These are phyloP conservation scores for Lecanicillium sp. DNA, from an alignment of 2,329 filamentous ascomycete genomes.

Conservation along the genomic window DNA sequence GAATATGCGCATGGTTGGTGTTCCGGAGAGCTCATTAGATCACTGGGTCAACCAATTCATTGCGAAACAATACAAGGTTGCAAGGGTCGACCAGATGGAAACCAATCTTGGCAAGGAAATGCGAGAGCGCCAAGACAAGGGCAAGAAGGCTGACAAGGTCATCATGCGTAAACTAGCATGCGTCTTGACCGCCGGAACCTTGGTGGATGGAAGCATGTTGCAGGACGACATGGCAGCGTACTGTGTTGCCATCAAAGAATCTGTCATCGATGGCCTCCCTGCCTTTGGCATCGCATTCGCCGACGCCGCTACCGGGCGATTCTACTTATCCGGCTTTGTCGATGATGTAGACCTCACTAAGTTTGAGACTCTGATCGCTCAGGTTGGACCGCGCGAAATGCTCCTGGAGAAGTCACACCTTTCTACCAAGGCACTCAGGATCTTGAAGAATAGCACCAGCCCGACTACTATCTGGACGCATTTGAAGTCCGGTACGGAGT, in stretches of 20 bases:
- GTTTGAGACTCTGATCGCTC: conserved; percentile 94
- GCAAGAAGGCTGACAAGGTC: conserved; percentile 81
- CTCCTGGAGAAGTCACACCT: conserved; percentile 81
- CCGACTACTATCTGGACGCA: conserved; percentile 95
- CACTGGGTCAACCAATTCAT: conserved; percentile 98
- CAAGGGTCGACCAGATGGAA: conserved; percentile 93
- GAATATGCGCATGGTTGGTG: conserved; percentile 99
- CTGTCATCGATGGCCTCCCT: conserved; percentile 63
- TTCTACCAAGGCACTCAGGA: conserved; percentile 82
- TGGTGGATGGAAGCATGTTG: conserved; percentile 94
- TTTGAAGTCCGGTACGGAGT: conserved; percentile 78
- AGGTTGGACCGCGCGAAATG: conserved; percentile 81
- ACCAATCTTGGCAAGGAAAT: conserved; percentile 95
- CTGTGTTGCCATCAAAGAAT: conserved; percentile 90
- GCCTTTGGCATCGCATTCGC: conserved; percentile 90
- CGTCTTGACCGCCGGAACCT: conserved; percentile 83
- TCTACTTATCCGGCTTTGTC: conserved; percentile 83
- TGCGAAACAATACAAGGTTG: conserved; percentile 95
- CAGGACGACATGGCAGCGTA: conserved; percentile 97
- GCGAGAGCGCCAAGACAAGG: conserved; percentile 74
- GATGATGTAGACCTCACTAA: conserved; percentile 92
- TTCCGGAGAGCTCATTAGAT: conserved; percentile 90
- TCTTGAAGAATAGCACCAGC: conserved; percentile 90
- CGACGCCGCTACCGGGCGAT: conserved; percentile 92
- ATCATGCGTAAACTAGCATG: conserved; percentile 86